Conservation (phyloP, 2,329 filamentous ascomycete species). For the Thelonectria rubi region DNA sequence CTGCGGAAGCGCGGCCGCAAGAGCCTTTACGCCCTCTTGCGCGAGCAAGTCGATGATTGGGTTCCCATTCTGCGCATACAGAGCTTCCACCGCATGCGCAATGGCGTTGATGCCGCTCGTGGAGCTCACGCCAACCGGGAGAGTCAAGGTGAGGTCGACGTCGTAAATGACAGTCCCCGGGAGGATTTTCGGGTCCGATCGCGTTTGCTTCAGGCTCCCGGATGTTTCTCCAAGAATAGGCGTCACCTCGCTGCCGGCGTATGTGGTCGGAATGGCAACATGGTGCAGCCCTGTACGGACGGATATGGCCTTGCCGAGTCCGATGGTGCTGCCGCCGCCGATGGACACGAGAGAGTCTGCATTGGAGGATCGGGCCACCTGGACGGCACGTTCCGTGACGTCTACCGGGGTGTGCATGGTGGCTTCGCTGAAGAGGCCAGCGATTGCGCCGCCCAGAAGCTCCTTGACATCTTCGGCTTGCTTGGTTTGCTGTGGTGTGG, state of each 20-base stretch:
- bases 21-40: slow-evolving; percentile 54
- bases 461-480: slow-evolving; percentile 28
- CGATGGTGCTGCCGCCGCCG: slow-evolving; percentile 51
- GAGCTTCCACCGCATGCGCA: slow-evolving; percentile 69
- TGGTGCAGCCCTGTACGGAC: slow-evolving; percentile 63
- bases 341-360: slow-evolving; percentile 43
- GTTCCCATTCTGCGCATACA: slow-evolving; percentile 70
- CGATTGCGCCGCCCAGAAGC: slow-evolving; percentile 24
- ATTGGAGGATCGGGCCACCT: slow-evolving; percentile 8
- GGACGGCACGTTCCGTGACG: slow-evolving; percentile 22
- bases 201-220: slow-evolving; percentile 66
- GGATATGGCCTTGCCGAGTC: slow-evolving; percentile 66
- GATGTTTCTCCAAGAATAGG: slow-evolving; percentile 70
- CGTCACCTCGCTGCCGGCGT: slow-evolving; percentile 71
- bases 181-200: slow-evolving; percentile 65
- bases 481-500: slow-evolving; percentile 53
- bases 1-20: slow-evolving; percentile 62
- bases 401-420: slow-evolving; percentile 26
- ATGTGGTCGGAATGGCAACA: slow-evolving; percentile 64
- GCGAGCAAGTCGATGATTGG: slow-evolving; percentile 68
- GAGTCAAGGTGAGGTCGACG: slow-evolving; percentile 67
- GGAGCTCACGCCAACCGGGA: slow-evolving; percentile 62
- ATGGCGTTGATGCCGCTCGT: slow-evolving; percentile 73
- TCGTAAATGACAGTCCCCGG: slow-evolving; percentile 71
- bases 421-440: slow-evolving; percentile 23